A percentile compares a stretch with the other conserved stretches of the same genome.
phyloP scores from a whole-genome alignment of 164 flowering plant species.

The Stephania cephalantha region DNA sequence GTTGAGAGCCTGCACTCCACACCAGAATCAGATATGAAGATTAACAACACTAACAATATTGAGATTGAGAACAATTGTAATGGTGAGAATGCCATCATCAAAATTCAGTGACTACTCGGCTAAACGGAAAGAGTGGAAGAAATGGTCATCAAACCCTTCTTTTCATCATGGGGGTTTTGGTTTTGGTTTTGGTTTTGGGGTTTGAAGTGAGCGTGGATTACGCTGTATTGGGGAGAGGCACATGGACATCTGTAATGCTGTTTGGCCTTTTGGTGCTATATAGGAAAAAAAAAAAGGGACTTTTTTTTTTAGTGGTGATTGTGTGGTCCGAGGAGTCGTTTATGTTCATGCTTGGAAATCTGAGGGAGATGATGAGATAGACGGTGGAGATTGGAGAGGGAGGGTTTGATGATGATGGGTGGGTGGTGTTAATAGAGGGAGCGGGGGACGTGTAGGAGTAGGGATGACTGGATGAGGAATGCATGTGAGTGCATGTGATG shows the following conservation, averaged over 20 bases:
- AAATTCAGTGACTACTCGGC: too few species aligned
- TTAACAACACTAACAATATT: too few species aligned
- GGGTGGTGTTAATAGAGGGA: neutral
- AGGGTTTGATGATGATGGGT: neutral
- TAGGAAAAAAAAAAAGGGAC: neutral
- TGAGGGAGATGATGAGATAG: neutral
- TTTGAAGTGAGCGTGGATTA: neutral
- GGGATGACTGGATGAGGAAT: too few species aligned
- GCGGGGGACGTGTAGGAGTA: too few species aligned
- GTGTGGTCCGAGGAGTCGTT: neutral
- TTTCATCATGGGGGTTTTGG: neutral
- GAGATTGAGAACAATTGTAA: too few species aligned
- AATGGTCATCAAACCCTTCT: neutral
- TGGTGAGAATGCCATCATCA: too few species aligned
- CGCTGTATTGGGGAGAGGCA: neutral
- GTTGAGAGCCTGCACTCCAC: constrained; percentile 25
- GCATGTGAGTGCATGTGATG: neutral
- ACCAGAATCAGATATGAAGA: constrained; percentile 7
- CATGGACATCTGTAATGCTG: neutral
- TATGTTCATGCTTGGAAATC: too few species aligned
- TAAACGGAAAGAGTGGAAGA: neutral
- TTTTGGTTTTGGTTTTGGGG: neutral
- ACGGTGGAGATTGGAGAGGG: too few species aligned
- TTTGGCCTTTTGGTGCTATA: neutral
- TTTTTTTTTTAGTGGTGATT: neutral